Base-by-base conservation (phyloP, 192 early-diverging fungal species). In the Powellomyces hirtus region DNA sequence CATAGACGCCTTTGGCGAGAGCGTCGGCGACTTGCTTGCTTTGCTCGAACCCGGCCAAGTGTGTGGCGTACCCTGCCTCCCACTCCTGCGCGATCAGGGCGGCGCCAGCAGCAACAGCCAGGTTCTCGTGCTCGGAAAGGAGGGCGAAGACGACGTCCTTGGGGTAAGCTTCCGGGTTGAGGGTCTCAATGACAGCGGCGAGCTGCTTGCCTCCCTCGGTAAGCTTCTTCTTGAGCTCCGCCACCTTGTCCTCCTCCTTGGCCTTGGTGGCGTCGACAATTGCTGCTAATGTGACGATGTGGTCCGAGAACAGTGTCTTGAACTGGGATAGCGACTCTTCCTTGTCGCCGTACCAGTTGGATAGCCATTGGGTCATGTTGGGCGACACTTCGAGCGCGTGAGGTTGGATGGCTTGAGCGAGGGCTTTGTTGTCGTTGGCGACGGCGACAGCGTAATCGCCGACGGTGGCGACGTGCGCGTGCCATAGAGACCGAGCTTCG, bases 211-310 rank as follows among this genome's bases (percentile, higher is more conserved):
- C 42, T 24, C 59, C 59, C 0, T 62, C 59, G 20, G 42, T 26
- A 14, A 62, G 59, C 2, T 38, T 35, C n/a, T 16, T 1, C 37
- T 62, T 44, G 5, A 62, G 26, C 24, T 62, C 59, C 30, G 37
- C 26, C 1, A 37, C 38, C 30, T 62, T 62, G 5, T 2, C n/a
- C 4, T 27, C 37, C 20, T 62, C 11, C 3, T 33, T 33, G 20
- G 59, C 59, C 42, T 62, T 62, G 20, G 59, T 62, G 6, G 37
- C 59, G 59, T 62, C 59, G 26, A 45, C 42, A 38, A 62, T 62
- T 24, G 18, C 42, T n/a, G 59, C 37, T 5, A 62, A 38, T 6
- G 42, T 27, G 36, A 6, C 37, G 59, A 62, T 30, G 42, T 62
- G 59, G 24, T 62, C 59, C 22, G 59, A 1, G 30, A 62, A 62